A percentile compares a stretch with the other conserved stretches of the same genome.
These are phyloP conservation scores for Vitis vinifera DNA, from an alignment of 164 flowering plant genomes.

Conservation along the genomic window DNA sequence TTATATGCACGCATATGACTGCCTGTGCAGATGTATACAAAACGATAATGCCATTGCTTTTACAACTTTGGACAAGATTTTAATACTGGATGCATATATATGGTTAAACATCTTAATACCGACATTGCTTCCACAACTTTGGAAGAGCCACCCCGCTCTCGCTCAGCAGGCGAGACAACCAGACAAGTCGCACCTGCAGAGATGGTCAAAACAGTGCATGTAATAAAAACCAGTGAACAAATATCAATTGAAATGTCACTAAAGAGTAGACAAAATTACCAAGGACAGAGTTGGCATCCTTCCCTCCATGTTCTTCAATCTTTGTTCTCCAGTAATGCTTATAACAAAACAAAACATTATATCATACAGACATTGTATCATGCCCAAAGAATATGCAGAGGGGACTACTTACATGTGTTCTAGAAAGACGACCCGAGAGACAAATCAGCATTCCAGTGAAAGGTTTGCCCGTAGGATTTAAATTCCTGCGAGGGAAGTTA, in stretches of 20 bases:
- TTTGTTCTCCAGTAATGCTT: slow-evolving; percentile 63
- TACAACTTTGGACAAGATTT: too few species aligned
- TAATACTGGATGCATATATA: too few species aligned
- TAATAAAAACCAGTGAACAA: not conserved
- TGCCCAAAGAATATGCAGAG: too few species aligned
- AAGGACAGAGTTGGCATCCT: slow-evolving; percentile 47
- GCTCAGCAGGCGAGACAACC: slow-evolving; percentile 63
- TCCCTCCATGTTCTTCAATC: slow-evolving; percentile 76
- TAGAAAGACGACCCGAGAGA: slow-evolving; percentile 66
- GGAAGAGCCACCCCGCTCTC: slow-evolving; percentile 74
- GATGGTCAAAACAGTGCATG: not conserved
- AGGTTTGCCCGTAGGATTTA: slow-evolving; percentile 41
- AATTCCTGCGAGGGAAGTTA: slow-evolving; percentile 33
- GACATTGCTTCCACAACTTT: slow-evolving; percentile 77
- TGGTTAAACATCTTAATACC: slow-evolving; percentile 14
- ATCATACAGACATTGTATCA: too few species aligned
- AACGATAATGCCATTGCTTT: too few species aligned
- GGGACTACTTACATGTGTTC: slow-evolving; percentile 53
- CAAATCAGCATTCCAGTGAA: slow-evolving; percentile 57
- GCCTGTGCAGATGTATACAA: too few species aligned
- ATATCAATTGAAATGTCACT: not conserved
- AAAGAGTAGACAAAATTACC: slow-evolving; percentile 25
- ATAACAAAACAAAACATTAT: not conserved
- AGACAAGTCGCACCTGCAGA: slow-evolving; percentile 61
- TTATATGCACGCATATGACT: too few species aligned